Base-by-base conservation (phyloP, 2,329 filamentous ascomycete genomes). In the Xylariaceae sp. region DNA sequence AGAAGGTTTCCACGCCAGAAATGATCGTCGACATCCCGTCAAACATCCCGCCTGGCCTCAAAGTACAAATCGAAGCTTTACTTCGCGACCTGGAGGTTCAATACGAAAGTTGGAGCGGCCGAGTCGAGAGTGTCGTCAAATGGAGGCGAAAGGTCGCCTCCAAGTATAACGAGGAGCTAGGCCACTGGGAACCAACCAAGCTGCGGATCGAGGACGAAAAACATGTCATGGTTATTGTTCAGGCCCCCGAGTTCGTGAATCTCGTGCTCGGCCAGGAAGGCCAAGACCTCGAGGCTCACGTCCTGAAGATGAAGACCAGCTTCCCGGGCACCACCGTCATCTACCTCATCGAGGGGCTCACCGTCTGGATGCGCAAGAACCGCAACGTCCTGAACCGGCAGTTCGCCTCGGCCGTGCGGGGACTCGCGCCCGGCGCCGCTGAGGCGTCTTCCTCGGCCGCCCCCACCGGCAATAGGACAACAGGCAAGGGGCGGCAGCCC, bases 21-120 rank as follows among this genome's bases (percentile, higher is more conserved):
- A 90, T 92, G 83, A 79, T 90, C 32, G 68, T 87, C 2, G 75
- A 85, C 45, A 61, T 90, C 16, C 72, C 83, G 0, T 57, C 60
- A 0, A 69, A 67, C 2, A 59, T 90, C 1, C 58, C 70, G 15
- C 55, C 65, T 0, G 61, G 57, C 1, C 51, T 69, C 16, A 61
- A 52, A 16, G 55, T 64, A 2, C 69, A 72, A 29, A 55, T 72
- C 5, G 58, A 68, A 34, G 54, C 62, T 1, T 58, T 79, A n/a
- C 60, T 82, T 1, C 52, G 58, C 2, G 63, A 67, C 2, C 49
- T 77, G 3, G 58, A 66, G 11, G 69, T 76, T 8, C 54, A 72
- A 32, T 57, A 63, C 37, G 49, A 57, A 17, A 54, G 55, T 3
- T 71, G 65, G 61, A 44, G 64, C 1, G 70, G 65, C 37, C 57